Evolutionary conservation across 768 basidiomycete genomes (phyloP).

Genomic region (Xerocomus brunneocitrinus): DNA sequence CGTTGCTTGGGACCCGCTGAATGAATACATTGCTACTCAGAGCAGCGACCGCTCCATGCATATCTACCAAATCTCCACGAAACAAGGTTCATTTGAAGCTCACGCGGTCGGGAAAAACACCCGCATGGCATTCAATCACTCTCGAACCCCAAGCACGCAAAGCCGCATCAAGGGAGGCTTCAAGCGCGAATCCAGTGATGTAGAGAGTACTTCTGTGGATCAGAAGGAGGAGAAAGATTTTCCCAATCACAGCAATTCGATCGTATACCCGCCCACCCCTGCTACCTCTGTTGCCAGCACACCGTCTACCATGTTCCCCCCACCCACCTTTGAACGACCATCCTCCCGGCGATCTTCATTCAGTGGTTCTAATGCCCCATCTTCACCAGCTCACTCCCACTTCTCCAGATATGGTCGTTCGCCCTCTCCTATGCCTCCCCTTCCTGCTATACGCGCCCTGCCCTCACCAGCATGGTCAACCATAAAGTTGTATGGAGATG

Average conservation of each 20-base stretch:
- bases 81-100: constrained; percentile 79
- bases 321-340: constrained; percentile 51
- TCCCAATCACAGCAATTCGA: constrained; percentile 27
- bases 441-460: constrained; percentile 83
- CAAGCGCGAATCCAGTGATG: constrained; percentile 75
- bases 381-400: constrained; percentile 57
- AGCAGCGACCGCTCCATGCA: constrained; percentile 96
- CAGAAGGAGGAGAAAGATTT: constrained; percentile 40
- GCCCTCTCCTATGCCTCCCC: constrained; percentile 85
- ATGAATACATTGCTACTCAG: constrained; percentile 96
- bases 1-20: constrained; percentile 97
- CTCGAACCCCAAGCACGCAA: constrained; percentile 63
- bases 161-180: constrained; percentile 53
- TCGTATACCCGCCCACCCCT: constrained; percentile 49
- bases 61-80: constrained; percentile 78
- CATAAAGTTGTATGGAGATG: constrained; percentile 90
- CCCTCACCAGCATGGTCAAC: constrained; percentile 60
- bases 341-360: constrained; percentile 63
- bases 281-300: constrained; percentile 66
- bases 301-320: constrained; percentile 48
- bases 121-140: constrained; percentile 62
- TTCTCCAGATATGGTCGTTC: constrained; percentile 71
- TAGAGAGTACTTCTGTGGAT: constrained; percentile 62
- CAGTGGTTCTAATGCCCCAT: constrained; percentile 77
- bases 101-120: constrained; percentile 89